Base-by-base conservation (phyloP, 2,329 filamentous ascomycete species). In the Paecilomyces sp. region DNA sequence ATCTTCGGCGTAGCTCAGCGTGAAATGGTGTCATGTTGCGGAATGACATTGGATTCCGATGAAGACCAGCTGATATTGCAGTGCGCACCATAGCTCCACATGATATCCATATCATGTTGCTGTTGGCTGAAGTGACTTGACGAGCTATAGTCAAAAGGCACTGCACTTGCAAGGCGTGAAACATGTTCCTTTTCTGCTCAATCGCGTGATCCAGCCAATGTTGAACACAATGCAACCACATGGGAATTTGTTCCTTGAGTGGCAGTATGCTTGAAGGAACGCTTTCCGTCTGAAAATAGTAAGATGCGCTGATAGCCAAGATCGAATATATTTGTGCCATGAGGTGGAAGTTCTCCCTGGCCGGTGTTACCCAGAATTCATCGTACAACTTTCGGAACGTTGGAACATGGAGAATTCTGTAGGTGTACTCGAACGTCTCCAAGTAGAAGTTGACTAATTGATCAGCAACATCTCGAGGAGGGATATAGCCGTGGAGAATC, bases 391-490 rank as follows among this genome's bases (percentile, higher is more conserved):
- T 74, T 53, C 77, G 73, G 62, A 88, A 87, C 0, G 79, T 81
- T 0, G 85, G 84, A 0, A 83, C 68, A 66, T 88, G 82, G 8
- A 88, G 60, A 25, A 88, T 77, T 2, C 85, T 79, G 62, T 83
- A 79, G 15, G 83, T 79, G 1, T 81, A 80, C 65, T 87, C 84
- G 63, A 83, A 79, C 0, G 81, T 81, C 55, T 82, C 74, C 18
- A 88, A 71, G 71, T 86, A 86, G 31, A 74, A 70, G 8, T 80
- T 74, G 15, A 86, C 72, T 1, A 86, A 75, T 57, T 77, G 69
- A 60, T 86, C 82, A 0, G 81, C 79, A 0, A 83, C 61, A 25
- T 63, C 58, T 36, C 65, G 68, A 15, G 69, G 59, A 0, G 85
- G 84, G 0, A 88, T 65, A 54, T 75, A 67, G 47, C 72, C 69